These are phyloP conservation scores for Trichosporon asahii DNA, from an alignment of 1,284 basidiomycete genomes.

Conservation along the genomic window DNA sequence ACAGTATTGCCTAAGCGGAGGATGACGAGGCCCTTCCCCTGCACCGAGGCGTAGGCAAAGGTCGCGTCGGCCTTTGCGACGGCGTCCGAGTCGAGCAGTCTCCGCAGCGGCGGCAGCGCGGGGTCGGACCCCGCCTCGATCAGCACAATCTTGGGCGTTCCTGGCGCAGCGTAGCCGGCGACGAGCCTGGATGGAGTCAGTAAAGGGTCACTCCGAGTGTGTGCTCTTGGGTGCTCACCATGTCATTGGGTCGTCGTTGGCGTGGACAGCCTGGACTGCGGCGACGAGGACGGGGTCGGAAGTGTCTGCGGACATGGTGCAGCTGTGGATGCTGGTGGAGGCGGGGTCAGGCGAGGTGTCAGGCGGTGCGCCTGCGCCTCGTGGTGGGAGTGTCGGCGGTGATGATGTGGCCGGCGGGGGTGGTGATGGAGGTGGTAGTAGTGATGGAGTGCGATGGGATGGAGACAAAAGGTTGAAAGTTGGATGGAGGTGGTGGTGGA, in stretches of 20 bases:
- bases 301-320: slow-evolving; percentile 39
- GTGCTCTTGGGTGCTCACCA: slow-evolving; percentile 30
- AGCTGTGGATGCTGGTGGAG: not conserved
- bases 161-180: slow-evolving; percentile 29
- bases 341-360: not conserved
- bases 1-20: slow-evolving; percentile 27
- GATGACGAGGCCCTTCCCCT: slow-evolving; percentile 19
- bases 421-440: not conserved
- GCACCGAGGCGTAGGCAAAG: slow-evolving; percentile 12
- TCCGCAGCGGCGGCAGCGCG: slow-evolving; percentile 18
- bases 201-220: too few species aligned
- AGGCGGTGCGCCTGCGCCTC: slow-evolving; percentile 2
- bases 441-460: not conserved
- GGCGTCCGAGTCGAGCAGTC: slow-evolving; percentile 11
- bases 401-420: not conserved
- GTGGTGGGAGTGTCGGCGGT: not conserved
- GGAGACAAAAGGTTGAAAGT: not conserved
- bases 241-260: slow-evolving; percentile 26
- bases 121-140: slow-evolving; percentile 31
- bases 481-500: not conserved
- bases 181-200: slow-evolving; percentile 31
- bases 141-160: slow-evolving; percentile 23
- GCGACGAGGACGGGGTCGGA: slow-evolving; percentile 33
- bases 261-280: slow-evolving; percentile 26
- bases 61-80: not conserved